Base-by-base conservation (phyloP, 257 asterid genomes). In the Solanum rostratum region DNA sequence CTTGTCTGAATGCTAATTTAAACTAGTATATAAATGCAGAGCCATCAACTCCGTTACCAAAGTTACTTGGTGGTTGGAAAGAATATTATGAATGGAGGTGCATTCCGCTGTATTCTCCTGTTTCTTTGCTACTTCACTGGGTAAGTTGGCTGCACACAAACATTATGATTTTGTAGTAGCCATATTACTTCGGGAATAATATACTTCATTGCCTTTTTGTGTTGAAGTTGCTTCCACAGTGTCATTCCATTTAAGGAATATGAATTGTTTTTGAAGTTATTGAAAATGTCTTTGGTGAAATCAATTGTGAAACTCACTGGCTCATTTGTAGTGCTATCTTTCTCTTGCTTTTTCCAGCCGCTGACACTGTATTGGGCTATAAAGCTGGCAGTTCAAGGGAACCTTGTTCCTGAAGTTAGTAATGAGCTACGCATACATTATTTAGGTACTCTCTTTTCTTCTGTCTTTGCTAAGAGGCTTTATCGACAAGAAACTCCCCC, bases 41-140 rank as follows among this genome's bases (percentile, higher is more conserved):
- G 84, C 94, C 98, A 57, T 81, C 90, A 66, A 89, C 91, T 88
- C 91, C 91, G 8, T 33, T 87, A 69, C 89, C 85, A 0, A 65
- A 85, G 85, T 60, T 79, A 83, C 88, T 95, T 55, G 78, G 87
- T 45, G 84, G 85, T 85, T 97, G 99, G 99, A 94, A 91, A 87
- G 96, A 95, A 39, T 95, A 97, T 90, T 97, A 91, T 78, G 92
- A 95, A 84, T 97, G 99, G 99, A 95, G 99, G 91, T 62, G 92
- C 90, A 91, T 97, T 87, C 97, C 97, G 14, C 90, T 93, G 53
- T 46, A 16, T 88, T 95, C 98, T 84, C 99, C 98, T 79, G 94
- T 89, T 85, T 95, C 98, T 85, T 87, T 95, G 86, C 95, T 97
- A 90, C 97, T 97, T 91, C 99, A 97, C 68, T 97, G 97, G 99